Base-by-base conservation (phyloP, 495 filamentous ascomycete species). In the Umbilicaria muhlenbergii region DNA sequence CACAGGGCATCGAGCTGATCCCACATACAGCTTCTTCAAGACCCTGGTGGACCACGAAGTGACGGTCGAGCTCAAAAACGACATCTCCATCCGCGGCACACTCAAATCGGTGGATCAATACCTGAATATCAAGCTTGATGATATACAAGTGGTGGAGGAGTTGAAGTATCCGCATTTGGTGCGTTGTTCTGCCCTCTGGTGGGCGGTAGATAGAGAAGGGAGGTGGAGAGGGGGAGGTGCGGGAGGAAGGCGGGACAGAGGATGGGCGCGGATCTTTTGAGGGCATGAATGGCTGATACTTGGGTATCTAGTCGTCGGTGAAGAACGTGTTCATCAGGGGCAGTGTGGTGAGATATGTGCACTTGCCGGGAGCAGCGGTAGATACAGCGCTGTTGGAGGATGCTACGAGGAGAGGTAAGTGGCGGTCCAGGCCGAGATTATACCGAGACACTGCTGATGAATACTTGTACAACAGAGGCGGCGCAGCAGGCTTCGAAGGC, bases 241-340 rank as follows among this genome's bases (percentile, higher is more conserved):
- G 24, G 41, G 38, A 24, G 24, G 3, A 42, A 38, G 36, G 33
- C 41, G 44, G 28, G 34, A 2, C 37, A 19, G 40, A 21, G 31
- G 2, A 21, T 21, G 19, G 19, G 19, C 2, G 5, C 24, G 24
- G 24, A 6, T 28, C 24, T 8, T 28, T 18, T 39, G 45, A 36
- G 19, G 5, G 33, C 31, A 37, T 8, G 17, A 35, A 13, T 34
- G 17, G 39, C 31, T 44, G 38, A 47, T 51, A 14, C 39, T 18
- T 12, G 31, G 11, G 18, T 35, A 17, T 7, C 15, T 43, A 78
- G 74, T 80, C 75, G 31, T 91, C 88, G n/a, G 86, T 94, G 44
- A 94, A 92, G 68, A 96, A 94, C 57, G 86, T 96, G 60, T 98
- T 98, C 59, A 96, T 96, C 56, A 75, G 91, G 53, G 91, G 91